Conservation (phyloP, 2,329 filamentous ascomycete genomes). For the Phialophora macrospora region DNA sequence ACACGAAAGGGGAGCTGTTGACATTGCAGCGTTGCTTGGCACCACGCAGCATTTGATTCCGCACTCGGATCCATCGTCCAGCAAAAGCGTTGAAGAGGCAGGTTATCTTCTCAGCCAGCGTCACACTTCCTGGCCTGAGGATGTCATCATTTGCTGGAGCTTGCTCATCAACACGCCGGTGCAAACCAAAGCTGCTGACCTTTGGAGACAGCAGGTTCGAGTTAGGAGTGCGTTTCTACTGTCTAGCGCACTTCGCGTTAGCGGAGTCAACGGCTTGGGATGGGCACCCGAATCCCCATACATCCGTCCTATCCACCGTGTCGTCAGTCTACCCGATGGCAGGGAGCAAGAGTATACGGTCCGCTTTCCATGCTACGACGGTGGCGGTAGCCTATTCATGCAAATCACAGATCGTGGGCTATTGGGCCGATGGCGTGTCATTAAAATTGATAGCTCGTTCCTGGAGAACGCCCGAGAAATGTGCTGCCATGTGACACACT, state of each 20-base stretch:
- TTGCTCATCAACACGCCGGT: constrained; percentile 9
- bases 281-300: constrained; percentile 11
- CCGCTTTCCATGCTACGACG: constrained; percentile 7
- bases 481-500: constrained; percentile 15
- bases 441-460: constrained; percentile 2
- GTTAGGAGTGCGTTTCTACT: constrained; percentile 9
- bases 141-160: constrained; percentile 13
- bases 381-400: constrained; percentile 1
- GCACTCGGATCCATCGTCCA: constrained; percentile 10
- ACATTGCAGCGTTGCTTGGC: constrained; percentile 8
- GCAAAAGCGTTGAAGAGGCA: constrained; percentile 14
- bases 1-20: constrained; percentile 5
- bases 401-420: constrained; percentile 3
- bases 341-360: constrained; percentile 10
- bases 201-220: not conserved
- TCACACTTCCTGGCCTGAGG: constrained; percentile 14
- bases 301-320: constrained; percentile 1
- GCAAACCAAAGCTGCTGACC: not conserved
- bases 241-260: constrained; percentile 10
- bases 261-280: not conserved
- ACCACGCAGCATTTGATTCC: constrained; percentile 15
- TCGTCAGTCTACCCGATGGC: not conserved
- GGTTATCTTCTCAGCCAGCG: constrained; percentile 14
- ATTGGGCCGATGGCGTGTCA: constrained; percentile 4
- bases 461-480: not conserved